Conservation (phyloP, 108 stramenopile species). For the Nitzschia sp. region DNA sequence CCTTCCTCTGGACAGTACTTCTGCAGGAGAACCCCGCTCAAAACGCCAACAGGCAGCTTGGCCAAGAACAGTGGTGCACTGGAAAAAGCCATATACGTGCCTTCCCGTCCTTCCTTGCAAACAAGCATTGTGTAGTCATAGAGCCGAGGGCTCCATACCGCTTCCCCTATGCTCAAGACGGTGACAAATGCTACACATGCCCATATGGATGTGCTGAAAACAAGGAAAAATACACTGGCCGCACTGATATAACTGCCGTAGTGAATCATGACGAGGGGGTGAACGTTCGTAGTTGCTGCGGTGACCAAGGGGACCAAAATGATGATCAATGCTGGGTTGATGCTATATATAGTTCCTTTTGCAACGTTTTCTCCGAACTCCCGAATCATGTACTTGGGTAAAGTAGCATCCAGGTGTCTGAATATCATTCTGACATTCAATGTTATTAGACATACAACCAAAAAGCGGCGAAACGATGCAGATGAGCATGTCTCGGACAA, state of each 20-base stretch:
- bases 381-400: conserved; percentile 82
- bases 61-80: conserved; percentile 80
- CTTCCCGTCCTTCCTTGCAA: conserved; percentile 72
- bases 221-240: conserved; percentile 68
- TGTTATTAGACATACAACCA: conserved; percentile 69
- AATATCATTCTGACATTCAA: conserved; percentile 84
- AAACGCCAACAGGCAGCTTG: conserved; percentile 74
- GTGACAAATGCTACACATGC: conserved; percentile 69
- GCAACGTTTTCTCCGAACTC: conserved; percentile 71
- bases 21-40: conserved; percentile 69
- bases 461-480: conserved; percentile 74
- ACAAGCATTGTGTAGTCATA: conserved; percentile 81
- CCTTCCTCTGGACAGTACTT: conserved; percentile 64
- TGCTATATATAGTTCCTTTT: conserved; percentile 74
- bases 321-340: conserved; percentile 82
- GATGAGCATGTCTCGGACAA: conserved; percentile 48
- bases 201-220: conserved; percentile 56
- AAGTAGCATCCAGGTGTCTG: conserved; percentile 81
- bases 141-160: conserved; percentile 75
- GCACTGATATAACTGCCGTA: conserved; percentile 73
- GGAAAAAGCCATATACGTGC: conserved; percentile 79
- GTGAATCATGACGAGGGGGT: conserved; percentile 77
- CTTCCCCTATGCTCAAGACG: conserved; percentile 76
- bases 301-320: conserved; percentile 73
- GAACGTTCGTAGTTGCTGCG: conserved; percentile 61